Evolutionary conservation across 257 asterid species (phyloP).

Genomic region (Cynanchum wilfordii): DNA sequence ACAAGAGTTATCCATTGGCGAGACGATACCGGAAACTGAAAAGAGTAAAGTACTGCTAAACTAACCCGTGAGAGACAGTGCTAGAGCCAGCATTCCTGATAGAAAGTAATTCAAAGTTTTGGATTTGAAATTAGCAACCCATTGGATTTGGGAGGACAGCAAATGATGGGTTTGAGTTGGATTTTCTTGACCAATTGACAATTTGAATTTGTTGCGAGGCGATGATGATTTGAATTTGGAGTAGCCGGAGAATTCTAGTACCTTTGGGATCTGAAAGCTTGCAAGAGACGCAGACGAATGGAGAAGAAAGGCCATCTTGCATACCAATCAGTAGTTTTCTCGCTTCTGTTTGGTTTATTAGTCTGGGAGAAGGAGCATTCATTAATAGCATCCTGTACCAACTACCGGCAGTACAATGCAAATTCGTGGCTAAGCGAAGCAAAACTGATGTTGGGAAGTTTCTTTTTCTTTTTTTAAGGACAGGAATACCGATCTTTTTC

Average conservation of each 20-base stretch:
- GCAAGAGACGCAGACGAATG: constrained; percentile 33
- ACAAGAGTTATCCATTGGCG: background rate
- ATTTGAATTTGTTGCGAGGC: constrained; percentile 10
- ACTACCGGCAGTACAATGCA: background rate
- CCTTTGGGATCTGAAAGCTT: constrained; percentile 6
- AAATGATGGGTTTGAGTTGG: background rate
- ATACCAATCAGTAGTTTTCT: background rate
- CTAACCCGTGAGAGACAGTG: constrained; percentile 61
- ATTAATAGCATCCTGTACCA: background rate
- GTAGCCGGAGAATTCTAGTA: constrained; percentile 11
- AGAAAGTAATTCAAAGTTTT: constrained; percentile 49
- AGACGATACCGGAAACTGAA: background rate
- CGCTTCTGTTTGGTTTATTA: background rate
- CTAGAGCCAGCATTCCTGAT: constrained; percentile 66
- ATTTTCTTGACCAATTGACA: constrained; percentile 10
- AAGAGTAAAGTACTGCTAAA: background rate
- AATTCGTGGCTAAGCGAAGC: background rate
- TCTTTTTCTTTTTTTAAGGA: no score
- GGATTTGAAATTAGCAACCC: constrained; percentile 42
- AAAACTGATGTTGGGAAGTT: background rate
- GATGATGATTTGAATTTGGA: constrained; percentile 26
- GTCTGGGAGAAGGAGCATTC: no score
- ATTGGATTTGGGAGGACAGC: constrained; percentile 23
- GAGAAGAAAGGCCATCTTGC: constrained; percentile 42
- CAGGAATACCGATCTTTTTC: background rate